Evolutionary conservation across 305 asterid species (phyloP).

Genomic region (Petunia hybrid): DNA sequence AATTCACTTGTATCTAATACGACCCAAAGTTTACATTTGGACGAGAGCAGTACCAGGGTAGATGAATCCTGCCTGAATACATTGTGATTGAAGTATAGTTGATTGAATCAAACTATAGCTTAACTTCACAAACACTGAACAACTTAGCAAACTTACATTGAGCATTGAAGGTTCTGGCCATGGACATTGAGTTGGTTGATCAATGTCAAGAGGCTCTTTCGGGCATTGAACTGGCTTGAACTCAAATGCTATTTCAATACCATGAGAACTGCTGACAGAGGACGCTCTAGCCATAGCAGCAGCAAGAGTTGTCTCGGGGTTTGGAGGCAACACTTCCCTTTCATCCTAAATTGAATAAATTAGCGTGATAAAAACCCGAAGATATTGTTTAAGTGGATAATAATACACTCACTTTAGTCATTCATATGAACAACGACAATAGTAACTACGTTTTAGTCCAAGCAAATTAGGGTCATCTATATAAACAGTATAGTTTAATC

Average conservation of each 20-base stretch:
- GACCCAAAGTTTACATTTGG: background rate
- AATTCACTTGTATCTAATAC: background rate
- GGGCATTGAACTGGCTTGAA: conserved; percentile 71
- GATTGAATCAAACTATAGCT: background rate
- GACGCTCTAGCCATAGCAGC: conserved; percentile 45
- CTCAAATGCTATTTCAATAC: conserved; percentile 66
- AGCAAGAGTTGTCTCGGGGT: conserved; percentile 52
- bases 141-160: conserved; percentile 46
- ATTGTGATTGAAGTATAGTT: background rate
- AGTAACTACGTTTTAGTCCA: background rate
- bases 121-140: background rate
- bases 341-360: conserved; percentile 52
- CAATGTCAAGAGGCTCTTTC: conserved; percentile 65
- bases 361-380: no score
- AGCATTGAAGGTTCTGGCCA: conserved; percentile 69
- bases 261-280: conserved; percentile 51
- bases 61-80: background rate
- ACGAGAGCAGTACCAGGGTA: background rate
- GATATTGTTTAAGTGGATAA: no score
- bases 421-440: background rate
- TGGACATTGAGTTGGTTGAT: conserved; percentile 64
- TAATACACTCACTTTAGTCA: no score
- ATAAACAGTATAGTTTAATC: background rate
- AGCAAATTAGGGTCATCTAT: background rate
- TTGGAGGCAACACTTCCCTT: conserved; percentile 58